Evolutionary conservation across 306 rosid species (phyloP).

Genomic region (Gastrolobium bilobum): DNA sequence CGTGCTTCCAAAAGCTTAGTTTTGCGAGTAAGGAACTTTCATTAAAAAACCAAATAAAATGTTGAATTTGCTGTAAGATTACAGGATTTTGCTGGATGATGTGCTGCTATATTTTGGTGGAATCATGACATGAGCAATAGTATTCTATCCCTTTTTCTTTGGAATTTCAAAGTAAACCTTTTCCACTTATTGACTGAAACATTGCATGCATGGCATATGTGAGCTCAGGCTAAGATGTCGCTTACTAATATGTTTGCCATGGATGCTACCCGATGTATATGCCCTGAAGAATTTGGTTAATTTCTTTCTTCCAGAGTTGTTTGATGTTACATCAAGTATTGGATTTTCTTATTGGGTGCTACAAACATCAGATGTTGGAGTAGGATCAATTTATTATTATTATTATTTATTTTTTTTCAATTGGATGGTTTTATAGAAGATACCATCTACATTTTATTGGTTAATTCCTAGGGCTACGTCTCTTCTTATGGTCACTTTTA

Average conservation of each 20-base stretch:
- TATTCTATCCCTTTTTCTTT: background rate
- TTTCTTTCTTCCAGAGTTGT: slow-evolving; percentile 1
- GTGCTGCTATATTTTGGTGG: slow-evolving; percentile 9
- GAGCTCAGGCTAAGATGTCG: slow-evolving; percentile 21
- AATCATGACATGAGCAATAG: slow-evolving; percentile 10
- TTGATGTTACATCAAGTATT: slow-evolving; percentile 28
- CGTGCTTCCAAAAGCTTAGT: slow-evolving; percentile 34
- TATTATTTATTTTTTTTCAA: background rate
- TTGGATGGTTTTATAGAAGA: slow-evolving; percentile 12
- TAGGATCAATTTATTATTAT: background rate
- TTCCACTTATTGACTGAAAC: background rate
- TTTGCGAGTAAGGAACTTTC: slow-evolving; percentile 16
- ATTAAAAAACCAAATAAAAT: background rate
- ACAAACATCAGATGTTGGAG: background rate
- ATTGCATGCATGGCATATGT: slow-evolving; percentile 4
- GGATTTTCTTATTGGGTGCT: slow-evolving; percentile 34
- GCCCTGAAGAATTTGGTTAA: slow-evolving; percentile 26
- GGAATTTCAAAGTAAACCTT: background rate
- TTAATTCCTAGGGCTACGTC: slow-evolving; percentile 6
- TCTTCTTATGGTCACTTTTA: slow-evolving; percentile 8
- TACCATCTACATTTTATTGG: slow-evolving; percentile 20
- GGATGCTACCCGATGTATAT: slow-evolving; percentile 16
- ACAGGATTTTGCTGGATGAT: slow-evolving; percentile 37
- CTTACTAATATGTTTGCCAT: slow-evolving; percentile 1
- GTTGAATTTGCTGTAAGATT: background rate